Conservation (phyloP, 768 basidiomycete species). For the Tulasnella sp. region DNA sequence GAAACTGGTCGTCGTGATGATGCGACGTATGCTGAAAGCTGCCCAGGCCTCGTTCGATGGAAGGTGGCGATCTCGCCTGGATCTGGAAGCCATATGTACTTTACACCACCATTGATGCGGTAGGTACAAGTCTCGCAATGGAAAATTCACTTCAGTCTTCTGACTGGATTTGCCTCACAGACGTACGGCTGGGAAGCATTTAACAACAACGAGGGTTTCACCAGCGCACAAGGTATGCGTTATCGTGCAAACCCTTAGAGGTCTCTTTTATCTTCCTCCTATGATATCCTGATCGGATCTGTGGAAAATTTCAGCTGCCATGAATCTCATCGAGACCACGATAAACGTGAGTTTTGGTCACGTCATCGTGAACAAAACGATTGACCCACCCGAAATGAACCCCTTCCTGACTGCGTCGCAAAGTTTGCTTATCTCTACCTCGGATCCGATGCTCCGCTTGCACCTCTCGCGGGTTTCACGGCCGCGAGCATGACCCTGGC, state of each 20-base stretch:
- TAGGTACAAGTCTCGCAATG: slow-evolving; percentile 23
- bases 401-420: too few relatives aligned
- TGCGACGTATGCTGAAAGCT: background rate
- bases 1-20: slow-evolving; percentile 18
- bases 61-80: slow-evolving; percentile 83
- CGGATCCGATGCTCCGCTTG: slow-evolving; percentile 46
- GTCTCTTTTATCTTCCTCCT: too few relatives aligned
- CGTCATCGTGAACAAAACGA: too few relatives aligned
- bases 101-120: slow-evolving; percentile 54
- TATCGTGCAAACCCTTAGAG: too few relatives aligned
- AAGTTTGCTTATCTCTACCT: slow-evolving; percentile 58
- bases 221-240: slow-evolving; percentile 69
- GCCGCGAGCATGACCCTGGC: slow-evolving; percentile 64
- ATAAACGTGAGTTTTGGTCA: slow-evolving; percentile 54
- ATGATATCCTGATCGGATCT: background rate
- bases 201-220: slow-evolving; percentile 62
- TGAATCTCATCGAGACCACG: slow-evolving; percentile 39
- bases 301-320: background rate
- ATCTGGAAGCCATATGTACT: slow-evolving; percentile 76
- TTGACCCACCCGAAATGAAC: too few relatives aligned
- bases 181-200: slow-evolving; percentile 63
- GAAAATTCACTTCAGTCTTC: background rate
- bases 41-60: slow-evolving; percentile 70
- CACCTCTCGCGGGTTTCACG: slow-evolving; percentile 64
- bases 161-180: slow-evolving; percentile 28